A percentile compares a stretch with the other conserved stretches of the same genome.
Conservation (phyloP, 176 grass and related monocot species). For the Oryza glumipatula region DNA sequence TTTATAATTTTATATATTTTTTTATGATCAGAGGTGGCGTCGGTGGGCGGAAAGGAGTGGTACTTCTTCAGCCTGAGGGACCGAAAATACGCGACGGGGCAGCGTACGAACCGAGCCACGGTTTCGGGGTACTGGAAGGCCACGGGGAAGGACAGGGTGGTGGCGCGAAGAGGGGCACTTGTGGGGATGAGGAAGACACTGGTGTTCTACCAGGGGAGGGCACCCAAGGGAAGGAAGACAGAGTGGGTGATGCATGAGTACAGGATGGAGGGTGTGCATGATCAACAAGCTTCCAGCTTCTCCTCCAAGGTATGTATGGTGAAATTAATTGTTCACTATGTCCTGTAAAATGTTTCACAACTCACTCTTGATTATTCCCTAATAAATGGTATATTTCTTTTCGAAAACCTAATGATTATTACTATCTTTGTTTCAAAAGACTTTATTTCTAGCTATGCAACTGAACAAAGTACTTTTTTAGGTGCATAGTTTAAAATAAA, state of each 20-base stretch:
- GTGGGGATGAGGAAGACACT: conserved; percentile 95
- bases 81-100: conserved; percentile 83
- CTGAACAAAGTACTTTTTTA: too few relatives aligned
- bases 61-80: conserved; percentile 87
- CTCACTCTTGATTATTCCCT: neutral
- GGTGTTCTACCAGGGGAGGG: conserved; percentile 89
- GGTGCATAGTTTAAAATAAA: too few relatives aligned
- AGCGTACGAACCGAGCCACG: conserved; percentile 78
- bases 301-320: conserved; percentile 56
- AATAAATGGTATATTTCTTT: neutral
- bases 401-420: neutral
- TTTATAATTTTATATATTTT: neutral
- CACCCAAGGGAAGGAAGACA: conserved; percentile 91
- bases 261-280: conserved; percentile 54
- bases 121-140: conserved; percentile 92
- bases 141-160: conserved; percentile 74
- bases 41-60: conserved; percentile 68
- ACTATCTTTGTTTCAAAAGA: too few relatives aligned
- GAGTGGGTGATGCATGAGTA: conserved; percentile 99
- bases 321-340: neutral
- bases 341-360: neutral
- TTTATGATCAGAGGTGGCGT: conserved; percentile 42
- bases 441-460: too few relatives aligned
- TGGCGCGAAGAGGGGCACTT: conserved; percentile 35
- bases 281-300: conserved; percentile 21